phyloP scores from a whole-genome alignment of 1,284 basidiomycete genomes.

The Bondarzewia mesenterica region DNA sequence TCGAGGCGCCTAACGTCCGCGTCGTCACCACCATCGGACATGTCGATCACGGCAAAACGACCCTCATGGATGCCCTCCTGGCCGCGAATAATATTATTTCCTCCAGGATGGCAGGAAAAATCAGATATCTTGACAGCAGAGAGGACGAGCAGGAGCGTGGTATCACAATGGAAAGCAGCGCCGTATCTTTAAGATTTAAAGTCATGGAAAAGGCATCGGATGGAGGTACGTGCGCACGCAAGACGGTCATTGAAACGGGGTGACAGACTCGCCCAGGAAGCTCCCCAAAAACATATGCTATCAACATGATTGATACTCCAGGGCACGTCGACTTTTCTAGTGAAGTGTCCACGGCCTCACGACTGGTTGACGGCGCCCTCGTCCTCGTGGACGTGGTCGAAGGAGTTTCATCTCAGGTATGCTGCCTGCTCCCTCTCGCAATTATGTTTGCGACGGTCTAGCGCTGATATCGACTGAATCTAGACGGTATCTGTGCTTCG shows the following conservation, averaged over 20 bases:
- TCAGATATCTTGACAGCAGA: conserved; percentile 91
- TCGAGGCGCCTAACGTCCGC: conserved; percentile 51
- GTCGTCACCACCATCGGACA: conserved; percentile 79
- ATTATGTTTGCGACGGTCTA: neutral
- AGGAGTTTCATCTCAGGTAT: conserved; percentile 94
- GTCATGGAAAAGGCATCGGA: conserved; percentile 49
- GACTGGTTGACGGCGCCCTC: conserved; percentile 92
- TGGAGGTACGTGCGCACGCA: conserved; percentile 28
- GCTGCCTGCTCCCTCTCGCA: conserved; percentile 17
- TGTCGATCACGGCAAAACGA: conserved; percentile 91
- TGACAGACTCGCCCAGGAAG: conserved; percentile 37
- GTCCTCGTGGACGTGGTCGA: conserved; percentile 98
- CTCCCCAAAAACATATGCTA: conserved; percentile 57
- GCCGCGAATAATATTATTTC: conserved; percentile 99
- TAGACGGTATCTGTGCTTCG: conserved; percentile 93
- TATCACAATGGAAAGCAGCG: conserved; percentile 98
- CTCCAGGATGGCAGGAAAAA: conserved; percentile 88
- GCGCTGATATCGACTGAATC: too few species aligned
- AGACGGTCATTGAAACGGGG: conserved; percentile 6
- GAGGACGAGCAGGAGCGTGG: conserved; percentile 98
- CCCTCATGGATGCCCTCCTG: conserved; percentile 91
- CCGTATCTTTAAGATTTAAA: conserved; percentile 81
- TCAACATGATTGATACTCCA: conserved; percentile 98
- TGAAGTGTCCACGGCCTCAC: conserved; percentile 91
- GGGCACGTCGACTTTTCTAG: conserved; percentile 98